These are phyloP conservation scores for Ammopiptanthus mongolicus DNA, from an alignment of 306 rosid species.

Conservation along the genomic window DNA sequence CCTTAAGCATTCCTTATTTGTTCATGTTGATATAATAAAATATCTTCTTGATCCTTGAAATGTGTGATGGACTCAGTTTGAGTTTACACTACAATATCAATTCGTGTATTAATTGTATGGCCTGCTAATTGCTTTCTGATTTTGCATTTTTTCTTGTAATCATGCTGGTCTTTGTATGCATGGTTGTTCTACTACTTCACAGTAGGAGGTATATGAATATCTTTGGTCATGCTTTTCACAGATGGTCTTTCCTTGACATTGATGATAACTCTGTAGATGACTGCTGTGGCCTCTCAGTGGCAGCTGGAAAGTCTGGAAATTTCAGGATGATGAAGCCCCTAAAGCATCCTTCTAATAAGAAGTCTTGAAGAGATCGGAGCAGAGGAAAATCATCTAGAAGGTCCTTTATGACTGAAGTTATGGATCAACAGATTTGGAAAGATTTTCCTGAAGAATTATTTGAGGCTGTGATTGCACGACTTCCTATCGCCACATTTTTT, in stretches of 20 bases:
- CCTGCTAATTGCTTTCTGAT: not conserved
- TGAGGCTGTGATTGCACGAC: constrained; percentile 82
- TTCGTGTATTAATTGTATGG: not conserved
- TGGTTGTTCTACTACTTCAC: not conserved
- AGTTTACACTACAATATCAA: constrained; percentile 29
- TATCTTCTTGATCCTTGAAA: too few species aligned
- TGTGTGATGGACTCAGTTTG: too few species aligned
- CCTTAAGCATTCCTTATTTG: too few species aligned
- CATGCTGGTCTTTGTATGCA: not conserved
- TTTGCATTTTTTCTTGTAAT: not conserved
- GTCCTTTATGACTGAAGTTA: constrained; percentile 43
- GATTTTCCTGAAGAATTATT: constrained; percentile 80
- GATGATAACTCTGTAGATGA: constrained; percentile 64
- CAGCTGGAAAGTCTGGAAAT: constrained; percentile 54
- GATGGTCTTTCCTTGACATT: constrained; percentile 59
- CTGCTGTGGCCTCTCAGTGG: constrained; percentile 60
- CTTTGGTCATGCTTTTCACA: constrained; percentile 28
- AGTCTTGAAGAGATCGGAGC: constrained; percentile 51
- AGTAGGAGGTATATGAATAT: constrained; percentile 11
- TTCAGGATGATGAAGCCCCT: constrained; percentile 52
- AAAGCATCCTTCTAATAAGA: constrained; percentile 63
- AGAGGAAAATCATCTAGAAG: constrained; percentile 44
- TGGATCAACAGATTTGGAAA: constrained; percentile 81
- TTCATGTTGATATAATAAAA: too few species aligned
- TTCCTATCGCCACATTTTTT: constrained; percentile 72